Evolutionary conservation across 352 stramenopile genomes (phyloP).

Genomic region (Phytophthora idaei): DNA sequence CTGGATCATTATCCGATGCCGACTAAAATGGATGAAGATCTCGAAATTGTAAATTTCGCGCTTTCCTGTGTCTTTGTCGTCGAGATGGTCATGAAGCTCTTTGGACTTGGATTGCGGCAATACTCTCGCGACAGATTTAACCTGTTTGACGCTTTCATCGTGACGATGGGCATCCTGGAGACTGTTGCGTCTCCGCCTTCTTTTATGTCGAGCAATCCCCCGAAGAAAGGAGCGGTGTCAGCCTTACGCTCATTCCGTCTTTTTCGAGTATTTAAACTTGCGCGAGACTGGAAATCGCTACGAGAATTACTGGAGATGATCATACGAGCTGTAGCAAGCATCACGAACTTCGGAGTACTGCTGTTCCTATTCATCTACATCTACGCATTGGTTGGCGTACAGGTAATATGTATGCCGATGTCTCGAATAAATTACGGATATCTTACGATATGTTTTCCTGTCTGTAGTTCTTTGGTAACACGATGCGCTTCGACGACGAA

Average conservation of each 20-base stretch:
- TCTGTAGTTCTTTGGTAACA: slow-evolving; percentile 93
- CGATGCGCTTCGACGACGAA: slow-evolving; percentile 90
- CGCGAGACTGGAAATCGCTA: slow-evolving; percentile 91
- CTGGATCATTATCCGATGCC: slow-evolving; percentile 88
- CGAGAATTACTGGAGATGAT: slow-evolving; percentile 93
- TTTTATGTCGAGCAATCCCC: slow-evolving; percentile 62
- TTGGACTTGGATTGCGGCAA: slow-evolving; percentile 74
- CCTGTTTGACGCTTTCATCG: slow-evolving; percentile 88
- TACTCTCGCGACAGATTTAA: slow-evolving; percentile 86
- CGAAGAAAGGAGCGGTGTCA: slow-evolving; percentile 73
- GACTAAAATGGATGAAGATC: slow-evolving; percentile 43
- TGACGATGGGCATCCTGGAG: slow-evolving; percentile 78
- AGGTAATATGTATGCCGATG: slow-evolving; percentile 43
- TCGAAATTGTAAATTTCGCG: slow-evolving; percentile 83
- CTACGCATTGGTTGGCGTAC: slow-evolving; percentile 90
- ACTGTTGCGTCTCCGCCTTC: slow-evolving; percentile 68
- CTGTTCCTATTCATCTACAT: slow-evolving; percentile 97
- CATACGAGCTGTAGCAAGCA: slow-evolving; percentile 89
- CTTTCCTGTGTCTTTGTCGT: slow-evolving; percentile 76
- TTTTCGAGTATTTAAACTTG: slow-evolving; percentile 95
- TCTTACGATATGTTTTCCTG: slow-evolving; percentile 2
- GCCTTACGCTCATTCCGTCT: slow-evolving; percentile 90
- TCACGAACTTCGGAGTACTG: slow-evolving; percentile 94
- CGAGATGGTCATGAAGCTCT: slow-evolving; percentile 85
- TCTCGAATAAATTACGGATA: not conserved